Percentiles rank a stretch among this genome's conserved stretches.
Conservation (phyloP, 2,329 filamentous ascomycete species). For the Alternaria sp. region DNA sequence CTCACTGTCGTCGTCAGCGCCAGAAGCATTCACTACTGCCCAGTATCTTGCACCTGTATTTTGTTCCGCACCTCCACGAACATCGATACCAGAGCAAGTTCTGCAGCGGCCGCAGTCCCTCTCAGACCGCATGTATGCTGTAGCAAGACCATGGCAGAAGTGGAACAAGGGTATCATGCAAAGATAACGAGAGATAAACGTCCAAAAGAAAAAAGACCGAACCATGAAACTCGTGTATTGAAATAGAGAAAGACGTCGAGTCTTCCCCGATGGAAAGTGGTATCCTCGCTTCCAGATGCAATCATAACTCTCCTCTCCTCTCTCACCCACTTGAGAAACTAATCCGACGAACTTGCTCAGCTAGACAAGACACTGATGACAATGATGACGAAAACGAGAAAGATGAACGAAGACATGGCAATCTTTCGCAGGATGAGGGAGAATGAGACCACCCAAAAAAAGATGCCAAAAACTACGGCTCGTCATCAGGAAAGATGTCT, state of each 20-base stretch:
- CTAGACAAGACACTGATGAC: background rate
- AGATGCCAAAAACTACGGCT: background rate
- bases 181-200: too few relatives aligned
- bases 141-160: too few relatives aligned
- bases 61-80: too few relatives aligned
- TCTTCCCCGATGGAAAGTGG: conserved; percentile 31
- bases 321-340: background rate
- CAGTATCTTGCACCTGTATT: too few relatives aligned
- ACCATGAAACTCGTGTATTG: conserved; percentile 25
- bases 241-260: conserved; percentile 20
- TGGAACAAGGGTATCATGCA: too few relatives aligned
- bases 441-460: background rate
- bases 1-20: too few relatives aligned
- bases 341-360: background rate
- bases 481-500: background rate
- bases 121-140: too few relatives aligned
- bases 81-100: accelerated
- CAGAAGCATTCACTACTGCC: too few relatives aligned
- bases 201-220: conserved; percentile 1
- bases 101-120: accelerated
- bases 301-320: conserved; percentile 19
- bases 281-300: conserved; percentile 49
- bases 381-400: background rate
- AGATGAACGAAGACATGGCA: background rate
- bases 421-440: background rate